Evolutionary conservation across 345 rosid genomes (phyloP).

Genomic region (Hirschfeldia incana): DNA sequence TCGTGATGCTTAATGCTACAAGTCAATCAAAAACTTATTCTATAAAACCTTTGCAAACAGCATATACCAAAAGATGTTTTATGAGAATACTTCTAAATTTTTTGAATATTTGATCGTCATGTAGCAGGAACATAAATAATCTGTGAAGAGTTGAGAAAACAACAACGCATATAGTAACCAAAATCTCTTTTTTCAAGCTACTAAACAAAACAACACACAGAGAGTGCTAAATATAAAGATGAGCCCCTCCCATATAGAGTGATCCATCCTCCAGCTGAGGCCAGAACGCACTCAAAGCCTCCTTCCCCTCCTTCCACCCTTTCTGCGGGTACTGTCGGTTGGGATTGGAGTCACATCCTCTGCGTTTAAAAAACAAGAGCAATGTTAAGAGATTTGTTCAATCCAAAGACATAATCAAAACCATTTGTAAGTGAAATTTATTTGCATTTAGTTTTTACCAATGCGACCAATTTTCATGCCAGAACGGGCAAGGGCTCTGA

Average conservation of each 20-base stretch:
- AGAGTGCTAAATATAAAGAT: neutral
- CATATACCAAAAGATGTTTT: too few relatives aligned
- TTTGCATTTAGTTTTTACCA: constrained; percentile 33
- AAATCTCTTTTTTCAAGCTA: constrained; percentile 19
- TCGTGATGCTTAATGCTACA: too few relatives aligned
- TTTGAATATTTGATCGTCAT: neutral
- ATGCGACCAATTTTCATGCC: constrained; percentile 89
- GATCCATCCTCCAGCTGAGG: neutral
- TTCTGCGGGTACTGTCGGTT: constrained; percentile 77
- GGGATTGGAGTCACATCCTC: constrained; percentile 89
- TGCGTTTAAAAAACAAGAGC: constrained; percentile 26
- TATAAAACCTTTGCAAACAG: too few relatives aligned
- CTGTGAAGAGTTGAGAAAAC: neutral
- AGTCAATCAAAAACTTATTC: too few relatives aligned
- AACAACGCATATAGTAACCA: neutral
- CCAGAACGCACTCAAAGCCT: constrained; percentile 50
- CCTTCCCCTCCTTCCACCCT: constrained; percentile 85
- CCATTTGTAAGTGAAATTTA: neutral
- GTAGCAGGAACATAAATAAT: neutral
- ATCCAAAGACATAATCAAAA: neutral
- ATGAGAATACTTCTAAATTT: neutral
- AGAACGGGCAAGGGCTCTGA: constrained; percentile 82
- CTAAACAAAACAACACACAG: neutral
- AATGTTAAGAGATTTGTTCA: neutral
- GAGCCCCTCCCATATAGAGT: constrained; percentile 3